These are phyloP conservation scores for Gossypium bickii DNA, from an alignment of 345 rosid genomes.

Conservation along the genomic window DNA sequence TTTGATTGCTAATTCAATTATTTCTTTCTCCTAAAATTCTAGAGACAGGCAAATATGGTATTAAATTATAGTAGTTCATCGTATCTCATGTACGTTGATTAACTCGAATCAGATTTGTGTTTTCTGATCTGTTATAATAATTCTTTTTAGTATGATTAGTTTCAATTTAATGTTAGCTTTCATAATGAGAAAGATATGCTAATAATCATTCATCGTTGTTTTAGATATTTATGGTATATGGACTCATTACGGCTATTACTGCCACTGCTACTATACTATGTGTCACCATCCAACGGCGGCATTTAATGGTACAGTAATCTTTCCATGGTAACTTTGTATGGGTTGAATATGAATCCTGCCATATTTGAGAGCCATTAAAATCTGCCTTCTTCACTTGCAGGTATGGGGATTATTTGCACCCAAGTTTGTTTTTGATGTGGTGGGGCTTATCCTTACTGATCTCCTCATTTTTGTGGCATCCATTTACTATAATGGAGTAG, in stretches of 20 bases:
- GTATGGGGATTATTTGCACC: slow-evolving; percentile 98
- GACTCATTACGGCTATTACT: slow-evolving; percentile 51
- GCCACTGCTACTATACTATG: slow-evolving; percentile 62
- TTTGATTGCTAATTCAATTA: neutral
- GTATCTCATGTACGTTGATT: neutral
- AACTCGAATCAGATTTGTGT: neutral
- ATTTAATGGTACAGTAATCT: slow-evolving; percentile 62
- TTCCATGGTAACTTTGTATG: neutral
- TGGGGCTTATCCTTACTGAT: slow-evolving; percentile 60
- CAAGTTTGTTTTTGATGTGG: slow-evolving; percentile 79
- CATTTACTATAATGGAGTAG: slow-evolving; percentile 34
- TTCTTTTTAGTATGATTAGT: neutral
- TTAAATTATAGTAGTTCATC: neutral
- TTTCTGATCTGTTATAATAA: neutral
- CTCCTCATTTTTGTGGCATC: slow-evolving; percentile 63
- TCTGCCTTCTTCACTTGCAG: slow-evolving; percentile 35
- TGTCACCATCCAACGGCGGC: slow-evolving; percentile 82
- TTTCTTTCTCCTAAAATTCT: neutral
- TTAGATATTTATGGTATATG: slow-evolving; percentile 72
- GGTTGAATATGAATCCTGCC: neutral
- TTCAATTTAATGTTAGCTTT: slow-evolving; percentile 2
- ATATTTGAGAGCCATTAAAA: neutral
- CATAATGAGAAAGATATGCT: slow-evolving; percentile 8
- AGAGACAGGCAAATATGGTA: neutral
- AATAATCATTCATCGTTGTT: slow-evolving; percentile 3